phyloP scores from a whole-genome alignment of 371 early-diverging fungal species.

The Actinomortierella ambigua region DNA sequence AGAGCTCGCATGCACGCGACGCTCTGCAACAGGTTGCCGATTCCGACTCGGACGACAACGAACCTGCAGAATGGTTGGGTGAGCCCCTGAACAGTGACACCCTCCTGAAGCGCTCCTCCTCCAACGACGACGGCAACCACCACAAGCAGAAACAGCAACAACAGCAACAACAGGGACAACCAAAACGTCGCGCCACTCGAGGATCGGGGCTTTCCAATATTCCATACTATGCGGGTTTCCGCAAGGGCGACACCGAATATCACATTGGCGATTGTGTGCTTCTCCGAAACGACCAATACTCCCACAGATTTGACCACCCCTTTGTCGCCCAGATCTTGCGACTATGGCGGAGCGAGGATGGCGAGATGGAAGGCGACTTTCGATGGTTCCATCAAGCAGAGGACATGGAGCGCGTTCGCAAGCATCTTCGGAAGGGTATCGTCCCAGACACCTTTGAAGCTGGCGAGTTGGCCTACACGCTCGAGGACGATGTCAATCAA shows the following conservation, averaged over 20 bases:
- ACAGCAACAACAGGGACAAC: neutral
- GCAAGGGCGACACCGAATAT: constrained; percentile 21
- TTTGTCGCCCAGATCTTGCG: constrained; percentile 49
- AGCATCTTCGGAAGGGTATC: constrained; percentile 26
- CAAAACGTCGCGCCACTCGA: constrained; percentile 34
- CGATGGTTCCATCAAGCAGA: constrained; percentile 55
- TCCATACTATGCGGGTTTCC: constrained; percentile 26
- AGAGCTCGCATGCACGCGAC: too few relatives aligned
- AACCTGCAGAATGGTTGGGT: constrained; percentile 26
- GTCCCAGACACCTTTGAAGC: constrained; percentile 29
- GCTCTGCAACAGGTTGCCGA: constrained; percentile 3
- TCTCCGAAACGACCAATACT: constrained; percentile 32
- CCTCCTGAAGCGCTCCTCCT: constrained; percentile 9
- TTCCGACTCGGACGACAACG: constrained; percentile 31
- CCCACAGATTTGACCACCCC: constrained; percentile 36
- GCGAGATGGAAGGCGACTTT: constrained; percentile 45
- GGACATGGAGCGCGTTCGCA: constrained; percentile 21
- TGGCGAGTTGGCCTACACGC: constrained; percentile 50
- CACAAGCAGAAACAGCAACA: neutral
- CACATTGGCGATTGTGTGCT: constrained; percentile 37
- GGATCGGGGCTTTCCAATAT: constrained; percentile 40
- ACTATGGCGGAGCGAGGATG: constrained; percentile 56
- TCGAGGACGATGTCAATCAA: constrained; percentile 52
- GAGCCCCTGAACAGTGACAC: constrained; percentile 39
- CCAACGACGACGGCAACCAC: neutral